Evolutionary conservation across 2,329 filamentous ascomycete species (phyloP).

Genomic region (Paraconiothyrium sp.): DNA sequence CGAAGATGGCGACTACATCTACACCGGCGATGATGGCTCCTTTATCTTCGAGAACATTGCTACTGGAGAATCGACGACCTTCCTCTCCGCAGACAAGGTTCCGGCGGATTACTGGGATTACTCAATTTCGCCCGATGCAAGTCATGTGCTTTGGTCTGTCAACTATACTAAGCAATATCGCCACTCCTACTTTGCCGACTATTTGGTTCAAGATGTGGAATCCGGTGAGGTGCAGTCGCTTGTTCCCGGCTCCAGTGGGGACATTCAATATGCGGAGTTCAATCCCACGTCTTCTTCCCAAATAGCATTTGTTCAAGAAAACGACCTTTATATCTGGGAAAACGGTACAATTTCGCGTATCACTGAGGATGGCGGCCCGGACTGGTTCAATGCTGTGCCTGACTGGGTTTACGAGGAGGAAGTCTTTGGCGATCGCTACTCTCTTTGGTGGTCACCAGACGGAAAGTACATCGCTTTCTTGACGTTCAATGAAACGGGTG

Average conservation of each 20-base stretch:
- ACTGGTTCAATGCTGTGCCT: constrained; percentile 71
- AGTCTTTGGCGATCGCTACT: constrained; percentile 61
- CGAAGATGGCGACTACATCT: constrained; percentile 70
- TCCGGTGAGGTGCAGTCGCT: constrained; percentile 65
- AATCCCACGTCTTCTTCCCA: constrained; percentile 63
- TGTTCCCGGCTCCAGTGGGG: constrained; percentile 67
- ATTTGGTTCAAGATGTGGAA: constrained; percentile 70
- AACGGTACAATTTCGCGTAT: constrained; percentile 65
- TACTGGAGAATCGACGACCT: constrained; percentile 64
- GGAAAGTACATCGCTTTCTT: constrained; percentile 64
- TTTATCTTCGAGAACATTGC: constrained; percentile 70
- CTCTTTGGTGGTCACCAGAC: constrained; percentile 68
- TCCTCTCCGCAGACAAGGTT: constrained; percentile 67
- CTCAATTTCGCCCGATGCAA: constrained; percentile 69
- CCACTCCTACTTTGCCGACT: constrained; percentile 73
- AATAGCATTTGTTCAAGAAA: constrained; percentile 74
- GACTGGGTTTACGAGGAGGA: constrained; percentile 73
- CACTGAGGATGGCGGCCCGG: constrained; percentile 67
- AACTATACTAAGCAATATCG: constrained; percentile 76
- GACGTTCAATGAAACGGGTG: constrained; percentile 71
- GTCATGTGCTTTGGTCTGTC: constrained; percentile 68
- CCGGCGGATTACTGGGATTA: constrained; percentile 66
- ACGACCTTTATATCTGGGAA: constrained; percentile 70
- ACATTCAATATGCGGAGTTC: constrained; percentile 74
- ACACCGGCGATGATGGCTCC: constrained; percentile 59